phyloP scores from a whole-genome alignment of 2,329 filamentous ascomycete species.

The Talaromyces sp. region DNA sequence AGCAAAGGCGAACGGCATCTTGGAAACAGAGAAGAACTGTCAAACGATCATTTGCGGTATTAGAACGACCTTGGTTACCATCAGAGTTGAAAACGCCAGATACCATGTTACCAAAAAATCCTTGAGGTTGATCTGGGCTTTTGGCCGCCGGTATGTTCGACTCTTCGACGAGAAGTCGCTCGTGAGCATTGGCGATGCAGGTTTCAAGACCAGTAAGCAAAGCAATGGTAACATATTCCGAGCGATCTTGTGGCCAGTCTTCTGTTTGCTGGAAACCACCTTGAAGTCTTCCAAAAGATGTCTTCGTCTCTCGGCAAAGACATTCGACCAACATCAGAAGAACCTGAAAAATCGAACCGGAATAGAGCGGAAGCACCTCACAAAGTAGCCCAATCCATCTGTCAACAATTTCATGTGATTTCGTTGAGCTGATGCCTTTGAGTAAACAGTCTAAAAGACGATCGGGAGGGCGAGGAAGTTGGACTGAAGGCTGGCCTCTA shows the following conservation, averaged over 20 bases:
- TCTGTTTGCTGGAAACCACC: constrained; percentile 44
- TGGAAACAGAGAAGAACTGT: constrained; percentile 97
- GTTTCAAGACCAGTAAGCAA: constrained; percentile 92
- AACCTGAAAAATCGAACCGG: constrained; percentile 83
- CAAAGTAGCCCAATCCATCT: constrained; percentile 88
- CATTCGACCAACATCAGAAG: constrained; percentile 89
- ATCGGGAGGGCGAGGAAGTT: constrained; percentile 56
- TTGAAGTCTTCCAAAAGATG: constrained; percentile 72
- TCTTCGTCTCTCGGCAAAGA: constrained; percentile 75
- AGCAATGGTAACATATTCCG: constrained; percentile 69
- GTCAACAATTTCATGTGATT: constrained; percentile 77
- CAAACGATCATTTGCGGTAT: constrained; percentile 88
- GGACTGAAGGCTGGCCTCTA: constrained; percentile 33
- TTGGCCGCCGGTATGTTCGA: constrained; percentile 69
- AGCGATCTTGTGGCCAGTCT: constrained; percentile 45
- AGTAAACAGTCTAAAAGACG: constrained; percentile 79
- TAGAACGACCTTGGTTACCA: constrained; percentile 72
- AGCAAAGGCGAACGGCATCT: constrained; percentile 89
- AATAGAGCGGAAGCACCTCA: constrained; percentile 81
- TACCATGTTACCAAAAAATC: constrained; percentile 93
- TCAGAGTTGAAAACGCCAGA: constrained; percentile 87
- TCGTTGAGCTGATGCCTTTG: constrained; percentile 73
- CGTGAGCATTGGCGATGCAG: constrained; percentile 82
- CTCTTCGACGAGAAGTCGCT: constrained; percentile 77
- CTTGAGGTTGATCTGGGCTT: constrained; percentile 78